phyloP scores from a whole-genome alignment of 192 early-diverging fungal genomes.

The Chytriomyces sp. region DNA sequence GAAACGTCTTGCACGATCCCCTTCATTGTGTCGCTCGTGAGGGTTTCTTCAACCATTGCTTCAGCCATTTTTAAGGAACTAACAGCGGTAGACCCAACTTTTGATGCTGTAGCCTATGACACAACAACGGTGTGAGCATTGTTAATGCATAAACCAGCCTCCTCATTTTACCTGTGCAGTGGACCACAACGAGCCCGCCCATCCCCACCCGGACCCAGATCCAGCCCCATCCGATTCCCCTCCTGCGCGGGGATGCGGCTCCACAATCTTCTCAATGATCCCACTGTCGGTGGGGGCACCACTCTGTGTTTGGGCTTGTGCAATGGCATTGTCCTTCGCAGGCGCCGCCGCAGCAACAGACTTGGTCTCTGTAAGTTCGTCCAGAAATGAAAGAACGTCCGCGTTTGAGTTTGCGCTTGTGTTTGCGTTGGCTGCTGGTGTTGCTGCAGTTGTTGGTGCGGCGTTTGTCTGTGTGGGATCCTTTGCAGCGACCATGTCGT shows the following conservation, averaged over 20 bases:
- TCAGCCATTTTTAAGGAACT: conserved; percentile 46
- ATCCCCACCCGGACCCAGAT: conserved; percentile 14
- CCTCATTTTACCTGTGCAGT: conserved; percentile 4
- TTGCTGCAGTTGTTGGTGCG: neutral
- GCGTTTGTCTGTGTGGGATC: neutral
- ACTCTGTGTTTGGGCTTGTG: neutral
- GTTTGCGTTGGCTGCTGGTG: neutral
- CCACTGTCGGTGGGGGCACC: neutral
- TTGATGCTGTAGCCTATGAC: conserved; percentile 31
- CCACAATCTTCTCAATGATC: neutral
- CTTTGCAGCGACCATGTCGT: conserved; percentile 8
- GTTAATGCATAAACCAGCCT: neutral
- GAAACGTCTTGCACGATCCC: conserved; percentile 40
- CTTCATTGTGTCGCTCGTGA: conserved; percentile 50
- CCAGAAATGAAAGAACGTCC: conserved; percentile 53
- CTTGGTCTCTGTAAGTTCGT: conserved; percentile 38
- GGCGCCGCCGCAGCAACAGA: neutral
- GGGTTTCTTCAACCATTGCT: conserved; percentile 53
- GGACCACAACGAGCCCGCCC: conserved; percentile 33
- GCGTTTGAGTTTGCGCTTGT: neutral
- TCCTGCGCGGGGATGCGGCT: neutral
- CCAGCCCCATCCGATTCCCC: neutral
- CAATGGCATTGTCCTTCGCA: neutral
- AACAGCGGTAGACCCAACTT: conserved; percentile 39
- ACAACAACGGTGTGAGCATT: no score